Base-by-base conservation (phyloP, 176 grass and related monocot species). In the Miscanthus lutarioriparius region DNA sequence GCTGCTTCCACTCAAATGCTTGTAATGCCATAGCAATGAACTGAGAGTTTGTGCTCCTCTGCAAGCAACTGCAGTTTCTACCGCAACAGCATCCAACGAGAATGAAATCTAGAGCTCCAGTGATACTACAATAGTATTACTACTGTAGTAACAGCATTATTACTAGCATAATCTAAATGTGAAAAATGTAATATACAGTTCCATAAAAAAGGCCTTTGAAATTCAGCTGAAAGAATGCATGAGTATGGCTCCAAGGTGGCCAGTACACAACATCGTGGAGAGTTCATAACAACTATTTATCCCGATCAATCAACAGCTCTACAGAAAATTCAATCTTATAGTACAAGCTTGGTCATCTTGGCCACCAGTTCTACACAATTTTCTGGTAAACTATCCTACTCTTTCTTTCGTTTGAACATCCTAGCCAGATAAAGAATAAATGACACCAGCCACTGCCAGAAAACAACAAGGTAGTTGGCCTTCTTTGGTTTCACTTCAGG, bases 361-460 rank as follows among this genome's bases (percentile, higher is more conserved):
- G 56, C 16, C 26, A 63, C 11, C 17, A 32, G 27, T 56, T 30
- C 43, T 53, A 53, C 33, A 76, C n/a, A 67, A 64, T 54, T 75
- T 68, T 32, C 20, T 5, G 27, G 20, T 48, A 27, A 71, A 72
- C 1, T 35, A 72, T 13, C 14, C 79, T 86, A 90, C 27, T 87
- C 89, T 19, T 87, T 51, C 84, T 90, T 90, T 30, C 75, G 32
- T 62, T 65, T 90, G 63, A 87, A 90, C n/a, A 80, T 8, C 78
- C 78, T 87, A 45, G 78, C 83, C 11, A 93, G 23, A 65, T 78
- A 63, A 9, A 36, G 40, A 41, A 99, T 25, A 2, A 99, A 67
- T 41, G 87, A 84, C 16, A 91, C 70, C 19, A 96, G 86, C 89
- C 93, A 96, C 70, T 88, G 86, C 88, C 93, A 93, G 83, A 99